These are phyloP conservation scores for Daedaleopsis sinensis DNA, from an alignment of 768 basidiomycete species.

Conservation along the genomic window DNA sequence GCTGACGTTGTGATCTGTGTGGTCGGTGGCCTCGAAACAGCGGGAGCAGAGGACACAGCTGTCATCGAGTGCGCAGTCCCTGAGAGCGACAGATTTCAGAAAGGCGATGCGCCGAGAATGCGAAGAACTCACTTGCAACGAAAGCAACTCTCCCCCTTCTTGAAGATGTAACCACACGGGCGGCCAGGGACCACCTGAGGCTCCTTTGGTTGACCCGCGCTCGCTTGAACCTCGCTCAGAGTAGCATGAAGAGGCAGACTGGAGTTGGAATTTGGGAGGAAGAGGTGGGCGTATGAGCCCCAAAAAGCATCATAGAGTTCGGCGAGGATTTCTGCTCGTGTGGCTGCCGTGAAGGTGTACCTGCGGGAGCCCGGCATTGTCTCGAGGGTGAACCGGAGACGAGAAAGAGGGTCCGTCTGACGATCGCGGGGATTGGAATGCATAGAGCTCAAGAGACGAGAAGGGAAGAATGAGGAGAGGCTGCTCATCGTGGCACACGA, in stretches of 20 bases:
- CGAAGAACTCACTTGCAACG: constrained; percentile 77
- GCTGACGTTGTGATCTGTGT: constrained; percentile 86
- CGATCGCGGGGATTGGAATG: constrained; percentile 51
- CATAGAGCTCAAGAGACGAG: constrained; percentile 57
- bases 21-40: constrained; percentile 90
- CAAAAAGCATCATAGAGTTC: constrained; percentile 85
- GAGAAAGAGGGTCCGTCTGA: constrained; percentile 64
- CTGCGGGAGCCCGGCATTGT: constrained; percentile 81
- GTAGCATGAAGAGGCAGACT: constrained; percentile 65
- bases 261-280: constrained; percentile 66
- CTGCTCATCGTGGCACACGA: constrained; percentile 39
- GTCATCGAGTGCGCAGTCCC: constrained; percentile 90
- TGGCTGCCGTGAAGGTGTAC: constrained; percentile 72
- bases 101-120: no score
- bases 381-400: constrained; percentile 75
- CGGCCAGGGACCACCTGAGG: constrained; percentile 66
- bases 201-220: constrained; percentile 59
- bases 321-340: constrained; percentile 78
- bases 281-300: constrained; percentile 73
- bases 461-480: constrained; percentile 46
- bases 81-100: constrained; percentile 32
- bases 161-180: constrained; percentile 84
- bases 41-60: constrained; percentile 88
- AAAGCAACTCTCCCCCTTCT: constrained; percentile 90
- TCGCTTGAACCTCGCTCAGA: constrained; percentile 71